phyloP scores from a whole-genome alignment of 441 rosid species.

The Flueggea neowawraea region DNA sequence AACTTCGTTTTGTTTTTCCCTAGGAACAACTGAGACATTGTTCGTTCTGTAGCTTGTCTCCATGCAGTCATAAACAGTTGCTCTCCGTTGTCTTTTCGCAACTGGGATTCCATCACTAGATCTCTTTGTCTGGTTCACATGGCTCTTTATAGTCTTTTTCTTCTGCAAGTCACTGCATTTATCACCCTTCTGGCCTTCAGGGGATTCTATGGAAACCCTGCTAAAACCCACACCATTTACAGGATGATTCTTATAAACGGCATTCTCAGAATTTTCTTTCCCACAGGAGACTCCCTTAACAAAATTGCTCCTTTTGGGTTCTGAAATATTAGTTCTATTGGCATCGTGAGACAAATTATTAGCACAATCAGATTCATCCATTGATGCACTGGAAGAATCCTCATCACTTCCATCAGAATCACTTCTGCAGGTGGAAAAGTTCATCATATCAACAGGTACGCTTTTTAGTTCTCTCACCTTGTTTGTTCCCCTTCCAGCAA shows the following conservation, averaged over 20 bases:
- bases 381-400: conserved; percentile 22
- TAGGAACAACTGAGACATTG: not conserved
- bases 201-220: conserved; percentile 8
- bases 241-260: conserved; percentile 13
- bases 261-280: conserved; percentile 11
- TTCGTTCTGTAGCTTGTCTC: conserved; percentile 11
- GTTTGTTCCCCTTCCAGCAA: conserved; percentile 16
- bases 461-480: conserved; percentile 40
- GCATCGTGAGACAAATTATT: conserved; percentile 7
- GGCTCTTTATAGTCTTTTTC: conserved; percentile 24
- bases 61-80: conserved; percentile 22
- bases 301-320: conserved; percentile 11
- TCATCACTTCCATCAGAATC: conserved; percentile 27
- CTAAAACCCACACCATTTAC: conserved; percentile 9
- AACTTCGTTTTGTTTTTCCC: conserved; percentile 15
- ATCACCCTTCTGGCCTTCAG: conserved; percentile 12
- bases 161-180: conserved; percentile 14
- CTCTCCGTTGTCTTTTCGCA: conserved; percentile 20
- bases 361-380: conserved; percentile 24
- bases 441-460: conserved; percentile 31
- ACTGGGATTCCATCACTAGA: conserved; percentile 22
- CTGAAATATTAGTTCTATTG: conserved; percentile 13
- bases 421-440: conserved; percentile 16
- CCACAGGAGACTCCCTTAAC: conserved; percentile 15
- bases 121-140: conserved; percentile 13